Base-by-base conservation (phyloP, 2,329 filamentous ascomycete species). In the Sporothrix sp. region DNA sequence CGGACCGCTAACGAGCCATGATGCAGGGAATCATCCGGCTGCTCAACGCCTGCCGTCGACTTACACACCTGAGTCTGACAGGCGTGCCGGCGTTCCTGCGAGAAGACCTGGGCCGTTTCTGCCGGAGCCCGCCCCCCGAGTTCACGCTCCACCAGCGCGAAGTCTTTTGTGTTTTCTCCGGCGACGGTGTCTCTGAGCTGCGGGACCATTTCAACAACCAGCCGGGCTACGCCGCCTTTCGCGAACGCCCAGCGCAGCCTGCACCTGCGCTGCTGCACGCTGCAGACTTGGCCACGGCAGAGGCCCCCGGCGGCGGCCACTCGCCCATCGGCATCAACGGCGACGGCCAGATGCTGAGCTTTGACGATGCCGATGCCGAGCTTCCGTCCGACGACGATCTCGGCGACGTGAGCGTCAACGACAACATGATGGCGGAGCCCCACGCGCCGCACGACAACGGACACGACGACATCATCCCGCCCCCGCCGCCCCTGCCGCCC, bases 121-220 rank as follows among this genome's bases (percentile, higher is more conserved):
- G 93, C 63, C 82, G 93, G 55, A 82, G 86, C 59, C 88, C 93
- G 1, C 93, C 93, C 33, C 68, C 76, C 82, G 93, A 97, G 66
- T 98, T 98, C 64, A 97, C 90, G 16, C 85, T 91, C 42, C 89
- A 96, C 62, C 93, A 98, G 65, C 82, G 93, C 56, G 84, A 91
- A 48, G 88, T 97, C 7, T 98, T 98, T 64, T 98, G 93, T 62
- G 93, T 98, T 49, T 98, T 98, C 66, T 96, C 90, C 2, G 91
- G 93, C 6, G 76, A 79, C 23, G 90, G 90, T 50, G 91, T 98
- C 2, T 72, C 73, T 37, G 78, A 79, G 36, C 78, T 98, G 23
- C 84, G 91, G 37, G 76, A 83, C 25, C 86, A 89, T 62, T 74
- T 98, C 35, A 94, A 89, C 57, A 70, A 65, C 0, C 68, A 71